Percentiles rank a stretch among this genome's conserved stretches.
Conservation (phyloP, 257 asterid genomes). For the Paraleonurus japonicus region DNA sequence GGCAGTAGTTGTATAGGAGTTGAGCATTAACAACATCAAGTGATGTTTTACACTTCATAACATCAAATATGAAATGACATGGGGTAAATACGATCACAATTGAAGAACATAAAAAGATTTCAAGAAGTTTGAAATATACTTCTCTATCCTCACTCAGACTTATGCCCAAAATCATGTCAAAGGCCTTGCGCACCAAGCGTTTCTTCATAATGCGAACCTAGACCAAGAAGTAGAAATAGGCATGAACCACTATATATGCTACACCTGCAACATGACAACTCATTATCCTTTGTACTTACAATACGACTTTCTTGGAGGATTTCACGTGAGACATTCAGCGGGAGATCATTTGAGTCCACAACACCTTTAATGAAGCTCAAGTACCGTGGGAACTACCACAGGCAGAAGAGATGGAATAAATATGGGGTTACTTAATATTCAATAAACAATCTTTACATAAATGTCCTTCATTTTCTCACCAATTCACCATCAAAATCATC, state of each 20-base stretch:
- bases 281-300: conserved; percentile 51
- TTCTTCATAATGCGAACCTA: conserved; percentile 96
- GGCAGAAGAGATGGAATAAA: conserved; percentile 24
- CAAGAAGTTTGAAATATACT: conserved; percentile 37
- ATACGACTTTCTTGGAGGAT: conserved; percentile 98
- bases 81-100: not conserved
- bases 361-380: conserved; percentile 96
- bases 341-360: conserved; percentile 98
- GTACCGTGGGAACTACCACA: conserved; percentile 86
- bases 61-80: conserved; percentile 12
- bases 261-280: not conserved
- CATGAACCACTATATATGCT: conserved; percentile 4
- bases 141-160: conserved; percentile 80
- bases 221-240: conserved; percentile 13
- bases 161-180: conserved; percentile 96
- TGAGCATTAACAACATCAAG: conserved; percentile 1
- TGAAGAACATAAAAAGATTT: conserved; percentile 8
- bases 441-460: not conserved
- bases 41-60: not conserved
- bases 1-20: not conserved
- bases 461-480: conserved; percentile 50
- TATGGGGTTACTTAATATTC: not conserved
- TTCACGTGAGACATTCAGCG: conserved; percentile 95
- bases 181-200: conserved; percentile 98
- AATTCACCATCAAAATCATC: conserved; percentile 98